These are phyloP conservation scores for Poterioochromonas sp. DNA, from an alignment of 352 stramenopile genomes.

Conservation along the genomic window DNA sequence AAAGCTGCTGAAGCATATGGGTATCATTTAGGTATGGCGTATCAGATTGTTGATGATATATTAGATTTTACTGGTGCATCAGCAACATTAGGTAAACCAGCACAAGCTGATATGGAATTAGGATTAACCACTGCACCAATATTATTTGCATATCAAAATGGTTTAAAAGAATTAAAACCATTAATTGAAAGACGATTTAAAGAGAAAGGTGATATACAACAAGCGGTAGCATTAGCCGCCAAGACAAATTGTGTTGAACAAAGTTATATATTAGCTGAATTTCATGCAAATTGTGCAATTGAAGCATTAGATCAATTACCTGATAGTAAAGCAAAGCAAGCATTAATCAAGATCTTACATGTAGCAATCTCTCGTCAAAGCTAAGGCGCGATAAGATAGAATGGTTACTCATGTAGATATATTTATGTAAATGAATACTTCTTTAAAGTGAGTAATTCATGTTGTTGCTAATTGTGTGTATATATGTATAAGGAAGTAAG, in stretches of 20 bases:
- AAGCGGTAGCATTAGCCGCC: constrained; percentile 57
- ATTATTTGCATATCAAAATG: constrained; percentile 90
- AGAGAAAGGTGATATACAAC: constrained; percentile 62
- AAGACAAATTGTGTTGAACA: constrained; percentile 63
- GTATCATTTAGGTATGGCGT: constrained; percentile 95
- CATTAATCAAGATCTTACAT: constrained; percentile 64
- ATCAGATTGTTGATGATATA: constrained; percentile 98
- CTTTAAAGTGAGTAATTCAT: too few species aligned
- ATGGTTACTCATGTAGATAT: too few species aligned
- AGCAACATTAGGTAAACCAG: constrained; percentile 80
- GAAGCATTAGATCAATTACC: constrained; percentile 59
- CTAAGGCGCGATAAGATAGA: too few species aligned
- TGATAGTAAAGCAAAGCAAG: constrained; percentile 58
- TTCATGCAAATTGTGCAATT: constrained; percentile 64
- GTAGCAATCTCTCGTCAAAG: constrained; percentile 68
- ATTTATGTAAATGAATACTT: too few species aligned
- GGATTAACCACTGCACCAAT: constrained; percentile 94
- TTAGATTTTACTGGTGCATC: constrained; percentile 88
- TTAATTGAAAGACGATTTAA: constrained; percentile 71
- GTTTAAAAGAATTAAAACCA: constrained; percentile 59
- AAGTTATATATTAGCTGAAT: constrained; percentile 56
- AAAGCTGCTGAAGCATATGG: constrained; percentile 81
- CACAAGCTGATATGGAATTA: constrained; percentile 89
- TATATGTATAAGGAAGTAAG: too few species aligned
- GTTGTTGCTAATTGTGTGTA: too few species aligned